Evolutionary conservation across 1,284 basidiomycete genomes (phyloP), one percentile per base, ranked within the genome.

Genomic region (Rhodotorula sp.): DNA sequence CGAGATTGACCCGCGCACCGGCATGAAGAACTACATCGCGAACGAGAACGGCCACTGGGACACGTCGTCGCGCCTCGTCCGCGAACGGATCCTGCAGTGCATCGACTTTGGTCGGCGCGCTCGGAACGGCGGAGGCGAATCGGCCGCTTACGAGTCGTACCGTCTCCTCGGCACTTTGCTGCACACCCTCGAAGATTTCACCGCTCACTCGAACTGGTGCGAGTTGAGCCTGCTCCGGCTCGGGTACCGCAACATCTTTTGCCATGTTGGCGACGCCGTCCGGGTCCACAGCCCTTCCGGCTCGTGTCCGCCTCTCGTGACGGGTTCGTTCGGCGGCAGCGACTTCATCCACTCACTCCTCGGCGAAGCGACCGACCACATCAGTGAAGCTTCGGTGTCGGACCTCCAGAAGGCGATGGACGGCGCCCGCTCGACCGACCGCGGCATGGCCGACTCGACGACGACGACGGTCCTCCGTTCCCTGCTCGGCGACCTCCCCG

Each of bases 21-120:
- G 93, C 8, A 95, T 97, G 93, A 97, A 97, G 58, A 94, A 94
- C 79, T 97, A 95, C 80, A 94, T 97, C 70, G 91, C 92, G 2
- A 95, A 94, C 74, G 82, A 82, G 78, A 76, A 68, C 52, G 68
- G 76, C 28, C 43, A 61, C 12, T 97, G 93, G 92, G 92, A 93
- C 75, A 97, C 94, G 0, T 93, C 92, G 3, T 91, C 90, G 75
- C 89, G 87, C 0, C 87, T 93, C 31, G 88, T 95, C 47, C 85
- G 93, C 55, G 86, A 90, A 34, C 88, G 87, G 0, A 83, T 97
- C n/a, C 86, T 90, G 77, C 83, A 85, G 49, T 91, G 90, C 79
- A 85, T 86, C 75, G 81, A 85, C 50, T 83, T 70, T 86, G 93
- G 84, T 43, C 77, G 77, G 12, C 66, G 74, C 43, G 72, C 69